Evolutionary conservation across 2,329 filamentous ascomycete species (phyloP), one percentile per base, ranked within the genome.

Genomic region (Colletotrichum paranaense): DNA sequence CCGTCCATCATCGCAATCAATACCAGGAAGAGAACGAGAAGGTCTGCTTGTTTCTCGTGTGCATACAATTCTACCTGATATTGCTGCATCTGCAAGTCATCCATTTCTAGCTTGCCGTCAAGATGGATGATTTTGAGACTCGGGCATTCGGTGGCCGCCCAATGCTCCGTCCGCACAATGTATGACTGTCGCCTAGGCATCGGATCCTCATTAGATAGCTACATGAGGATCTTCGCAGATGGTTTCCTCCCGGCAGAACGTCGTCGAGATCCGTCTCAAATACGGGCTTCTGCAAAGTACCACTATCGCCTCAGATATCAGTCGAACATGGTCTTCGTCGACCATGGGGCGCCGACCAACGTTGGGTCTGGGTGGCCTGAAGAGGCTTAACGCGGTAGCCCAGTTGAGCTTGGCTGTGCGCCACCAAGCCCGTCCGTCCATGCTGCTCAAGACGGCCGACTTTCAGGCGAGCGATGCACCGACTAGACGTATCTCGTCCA

Each of bases 151-250:
- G 55, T 30, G 19, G 26, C 63, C 32, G 49, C 57, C 57, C 64
- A 11, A 32, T 52, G 55, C 22, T 9, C 16, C 52, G 28, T 62
- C 14, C n/a, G 24, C 14, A 14, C 12, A 16, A n/a, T 22, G 24
- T 65, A 46, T 24, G 63, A 26, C 24, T 22, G 24, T 42, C 53
- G 58, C 67, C 66, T 56, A 62, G 60, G 38, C 70, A 4, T n/a
- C 12, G 14, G 16, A 11, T 30, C 30, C 28, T 53, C 26, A 49
- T 56, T 26, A 38, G 32, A 67, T 35, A 26, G 24, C 60, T 62
- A 70, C 67, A 70, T 73, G 60, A 52, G 42, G 71, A 73, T 73
- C 67, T 24, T 66, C 71, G 62, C 24, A 56, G 16, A 60, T 70
- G 62, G 71, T 56, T n/a, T 26, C 9, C 30, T 7, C 28, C 46